These are phyloP conservation scores for Eutrema japonicum DNA, from an alignment of 345 rosid genomes.

Conservation along the genomic window DNA sequence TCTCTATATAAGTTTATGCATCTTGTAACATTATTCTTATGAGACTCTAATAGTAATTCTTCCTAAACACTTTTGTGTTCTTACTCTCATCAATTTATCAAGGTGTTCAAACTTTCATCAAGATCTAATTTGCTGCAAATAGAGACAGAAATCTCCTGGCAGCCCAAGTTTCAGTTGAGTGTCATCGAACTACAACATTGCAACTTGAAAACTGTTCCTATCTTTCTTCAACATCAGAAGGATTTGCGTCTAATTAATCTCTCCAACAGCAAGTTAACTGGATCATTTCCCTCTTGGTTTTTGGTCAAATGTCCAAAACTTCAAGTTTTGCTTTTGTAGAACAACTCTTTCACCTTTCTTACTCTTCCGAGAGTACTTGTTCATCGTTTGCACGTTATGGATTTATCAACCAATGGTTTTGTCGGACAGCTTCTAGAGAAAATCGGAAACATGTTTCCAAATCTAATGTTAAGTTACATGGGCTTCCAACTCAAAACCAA, in stretches of 20 bases:
- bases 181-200: background rate
- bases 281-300: slow-evolving; percentile 23
- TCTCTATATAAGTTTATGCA: no score
- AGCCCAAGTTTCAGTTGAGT: slow-evolving; percentile 16
- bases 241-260: slow-evolving; percentile 19
- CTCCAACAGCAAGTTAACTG: slow-evolving; percentile 27
- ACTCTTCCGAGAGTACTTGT: no score
- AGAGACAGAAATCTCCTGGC: background rate
- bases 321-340: background rate
- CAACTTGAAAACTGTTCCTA: slow-evolving; percentile 7
- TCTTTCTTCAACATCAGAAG: slow-evolving; percentile 20
- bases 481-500: no score
- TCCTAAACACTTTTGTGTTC: no score
- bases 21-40: no score
- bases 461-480: no score
- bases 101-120: slow-evolving; percentile 30
- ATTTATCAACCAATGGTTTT: no score
- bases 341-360: slow-evolving; percentile 34
- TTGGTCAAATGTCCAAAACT: background rate
- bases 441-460: no score
- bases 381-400: no score
- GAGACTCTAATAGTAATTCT: no score
- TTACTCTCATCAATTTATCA: no score
- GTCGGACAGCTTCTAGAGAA: no score
- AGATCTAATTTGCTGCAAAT: background rate